These are phyloP conservation scores for Mortierella claussenii DNA, from an alignment of 192 early-diverging fungal species.

Conservation along the genomic window DNA sequence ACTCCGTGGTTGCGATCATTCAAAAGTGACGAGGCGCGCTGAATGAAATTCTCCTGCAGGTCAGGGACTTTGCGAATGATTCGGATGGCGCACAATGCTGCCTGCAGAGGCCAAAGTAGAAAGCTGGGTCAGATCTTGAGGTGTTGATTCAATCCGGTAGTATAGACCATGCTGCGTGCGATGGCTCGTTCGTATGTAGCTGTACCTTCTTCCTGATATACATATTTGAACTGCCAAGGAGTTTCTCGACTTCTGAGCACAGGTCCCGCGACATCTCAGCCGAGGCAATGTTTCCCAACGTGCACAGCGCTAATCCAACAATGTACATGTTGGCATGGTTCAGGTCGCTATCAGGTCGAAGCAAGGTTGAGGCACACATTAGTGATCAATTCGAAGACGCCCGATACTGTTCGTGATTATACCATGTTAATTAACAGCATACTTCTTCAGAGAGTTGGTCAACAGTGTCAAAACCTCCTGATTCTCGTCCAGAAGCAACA, in stretches of 20 bases:
- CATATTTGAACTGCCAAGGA: conserved; percentile 89
- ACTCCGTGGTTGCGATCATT: conserved; percentile 97
- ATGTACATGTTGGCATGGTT: conserved; percentile 96
- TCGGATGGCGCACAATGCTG: conserved; percentile 91
- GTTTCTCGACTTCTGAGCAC: conserved; percentile 91
- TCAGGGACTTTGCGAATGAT: conserved; percentile 95
- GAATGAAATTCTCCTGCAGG: conserved; percentile 86
- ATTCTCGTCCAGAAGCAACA: conserved; percentile 98
- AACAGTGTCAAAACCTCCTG: conserved; percentile 96
- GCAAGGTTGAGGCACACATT: neutral
- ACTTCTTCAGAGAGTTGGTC: conserved; percentile 98
- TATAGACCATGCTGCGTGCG: neutral
- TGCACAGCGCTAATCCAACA: conserved; percentile 96
- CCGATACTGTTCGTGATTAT: no score
- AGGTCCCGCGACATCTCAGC: conserved; percentile 96
- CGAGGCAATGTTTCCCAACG: conserved; percentile 96
- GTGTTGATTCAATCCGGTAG: neutral
- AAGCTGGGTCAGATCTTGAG: neutral
- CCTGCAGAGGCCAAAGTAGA: conserved; percentile 69
- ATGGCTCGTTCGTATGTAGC: neutral
- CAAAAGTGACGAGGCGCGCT: conserved; percentile 76
- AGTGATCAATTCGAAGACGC: conserved; percentile 23
- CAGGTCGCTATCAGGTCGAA: conserved; percentile 92
- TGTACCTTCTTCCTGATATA: conserved; percentile 96
- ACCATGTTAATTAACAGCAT: conserved; percentile 29